phyloP scores from a whole-genome alignment of 176 grass and related monocot genomes.

The Pontederia paniculata region DNA sequence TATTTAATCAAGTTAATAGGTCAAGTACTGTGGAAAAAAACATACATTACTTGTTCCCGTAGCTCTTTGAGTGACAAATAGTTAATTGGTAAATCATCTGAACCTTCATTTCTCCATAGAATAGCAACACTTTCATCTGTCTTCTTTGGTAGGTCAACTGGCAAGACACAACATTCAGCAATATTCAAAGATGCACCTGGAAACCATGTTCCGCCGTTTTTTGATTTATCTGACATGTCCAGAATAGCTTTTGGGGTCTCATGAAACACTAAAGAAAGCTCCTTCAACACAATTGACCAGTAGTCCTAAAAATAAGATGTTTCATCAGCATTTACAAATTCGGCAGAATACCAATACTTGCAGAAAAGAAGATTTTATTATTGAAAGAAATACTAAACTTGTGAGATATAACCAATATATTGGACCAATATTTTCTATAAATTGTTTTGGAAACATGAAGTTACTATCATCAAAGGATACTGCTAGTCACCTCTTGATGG shows the following conservation, averaged over 20 bases:
- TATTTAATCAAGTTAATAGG: background rate
- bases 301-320: constrained; percentile 39
- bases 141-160: constrained; percentile 45
- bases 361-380: too few species aligned
- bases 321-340: background rate
- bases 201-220: constrained; percentile 63
- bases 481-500: constrained; percentile 56
- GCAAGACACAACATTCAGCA: constrained; percentile 84
- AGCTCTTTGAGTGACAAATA: constrained; percentile 66
- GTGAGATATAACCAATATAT: too few species aligned
- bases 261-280: constrained; percentile 52
- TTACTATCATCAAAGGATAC: background rate
- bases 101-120: constrained; percentile 75
- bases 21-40: constrained; percentile 11
- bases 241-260: constrained; percentile 51
- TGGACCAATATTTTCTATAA: too few species aligned
- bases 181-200: constrained; percentile 67
- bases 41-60: constrained; percentile 62
- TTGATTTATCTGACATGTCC: constrained; percentile 50
- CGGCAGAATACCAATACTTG: too few species aligned
- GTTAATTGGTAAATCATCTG: constrained; percentile 65
- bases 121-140: constrained; percentile 74
- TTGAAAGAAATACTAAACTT: too few species aligned
- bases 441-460: background rate
- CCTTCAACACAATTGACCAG: constrained; percentile 62